Conservation (phyloP, 371 early-diverging fungal species). For the Mortierella sp. region DNA sequence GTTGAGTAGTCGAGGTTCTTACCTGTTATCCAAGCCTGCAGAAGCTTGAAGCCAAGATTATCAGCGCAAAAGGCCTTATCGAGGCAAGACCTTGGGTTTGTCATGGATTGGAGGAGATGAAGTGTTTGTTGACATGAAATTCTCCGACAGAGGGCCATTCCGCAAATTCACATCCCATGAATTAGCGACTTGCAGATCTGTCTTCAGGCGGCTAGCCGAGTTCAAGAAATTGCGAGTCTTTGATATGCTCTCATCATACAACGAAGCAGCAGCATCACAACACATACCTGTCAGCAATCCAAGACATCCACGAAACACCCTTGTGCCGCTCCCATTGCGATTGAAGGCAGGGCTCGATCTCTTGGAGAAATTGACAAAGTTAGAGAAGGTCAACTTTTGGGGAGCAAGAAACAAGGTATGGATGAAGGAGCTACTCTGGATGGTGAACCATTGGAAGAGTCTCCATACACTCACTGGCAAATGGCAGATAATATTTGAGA, state of each 20-base stretch:
- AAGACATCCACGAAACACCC: not conserved
- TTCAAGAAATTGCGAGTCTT: not conserved
- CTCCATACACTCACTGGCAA: not conserved
- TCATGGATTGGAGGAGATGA: not conserved
- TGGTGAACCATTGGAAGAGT: conserved; percentile 4
- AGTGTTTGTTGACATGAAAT: conserved; percentile 20
- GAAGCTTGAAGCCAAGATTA: not conserved
- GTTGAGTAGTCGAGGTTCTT: conserved; percentile 6
- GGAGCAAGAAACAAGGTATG: not conserved
- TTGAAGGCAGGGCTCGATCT: conserved; percentile 6
- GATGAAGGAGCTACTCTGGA: conserved; percentile 7
- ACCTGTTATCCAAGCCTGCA: conserved; percentile 3
- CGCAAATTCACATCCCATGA: conserved; percentile 1
- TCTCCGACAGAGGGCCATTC: not conserved
- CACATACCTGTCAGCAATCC: not conserved
- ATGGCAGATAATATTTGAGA: not conserved
- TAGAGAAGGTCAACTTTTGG: conserved; percentile 2
- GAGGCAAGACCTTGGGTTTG: conserved; percentile 10
- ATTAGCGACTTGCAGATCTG: not conserved
- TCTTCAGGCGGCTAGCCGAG: not conserved
- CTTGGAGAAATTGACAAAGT: not conserved
- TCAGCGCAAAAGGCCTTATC: conserved; percentile 5
- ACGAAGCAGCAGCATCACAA: not conserved
- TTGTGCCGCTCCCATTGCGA: not conserved
- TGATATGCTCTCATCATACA: not conserved